Base-by-base conservation (phyloP, 768 basidiomycete genomes). In the Botryobasidium botryosum region DNA sequence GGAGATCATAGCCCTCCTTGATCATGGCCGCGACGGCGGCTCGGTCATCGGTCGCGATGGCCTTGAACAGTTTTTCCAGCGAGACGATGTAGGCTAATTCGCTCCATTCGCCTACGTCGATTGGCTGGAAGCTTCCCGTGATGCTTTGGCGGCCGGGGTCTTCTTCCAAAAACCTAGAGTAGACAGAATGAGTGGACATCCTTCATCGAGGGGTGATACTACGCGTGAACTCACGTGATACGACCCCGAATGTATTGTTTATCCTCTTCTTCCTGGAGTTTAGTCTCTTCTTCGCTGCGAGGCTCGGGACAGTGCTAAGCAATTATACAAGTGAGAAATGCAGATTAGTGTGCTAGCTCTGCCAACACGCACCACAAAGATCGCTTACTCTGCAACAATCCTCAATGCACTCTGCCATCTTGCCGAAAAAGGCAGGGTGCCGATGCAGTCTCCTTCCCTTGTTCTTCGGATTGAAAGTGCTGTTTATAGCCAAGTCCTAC, bases 341-440 rank as follows among this genome's bases (percentile, higher is more conserved):
- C 2, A 15, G 40, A 23, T 39, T 17, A 24, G 27, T 6, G 18
- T 1, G 17, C 2, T 18, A 29, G 26, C 33, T 29, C 6, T 1
- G 6, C 27, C 23, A 25, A 21, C 15, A 51, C 49, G 6, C 48
- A 72, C 73, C 64, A 72, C n/a, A n/a, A n/a, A n/a, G n/a, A n/a
- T n/a, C n/a, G n/a, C n/a, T n/a, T n/a, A n/a, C n/a, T n/a, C n/a
- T 73, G 56, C 75, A 77, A 50, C 74, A 75, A 43, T 77, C 76
- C 48, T 70, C 72, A 17, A 76, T 44, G 38, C 69, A 70, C 47
- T 78, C 74, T 42, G 64, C 52, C 53, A 71, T 65, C 0, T 66
- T 71, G 5, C 75, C 75, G 48, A 76, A 75, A 57, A 74, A 77
- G 1, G 74, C 74, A 6, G 71, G 68, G 50, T 78, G 74, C 25